Evolutionary conservation across 148 eudicot species (phyloP), one percentile per base, ranked within the genome.

Genomic region (Limonium bicolor): DNA sequence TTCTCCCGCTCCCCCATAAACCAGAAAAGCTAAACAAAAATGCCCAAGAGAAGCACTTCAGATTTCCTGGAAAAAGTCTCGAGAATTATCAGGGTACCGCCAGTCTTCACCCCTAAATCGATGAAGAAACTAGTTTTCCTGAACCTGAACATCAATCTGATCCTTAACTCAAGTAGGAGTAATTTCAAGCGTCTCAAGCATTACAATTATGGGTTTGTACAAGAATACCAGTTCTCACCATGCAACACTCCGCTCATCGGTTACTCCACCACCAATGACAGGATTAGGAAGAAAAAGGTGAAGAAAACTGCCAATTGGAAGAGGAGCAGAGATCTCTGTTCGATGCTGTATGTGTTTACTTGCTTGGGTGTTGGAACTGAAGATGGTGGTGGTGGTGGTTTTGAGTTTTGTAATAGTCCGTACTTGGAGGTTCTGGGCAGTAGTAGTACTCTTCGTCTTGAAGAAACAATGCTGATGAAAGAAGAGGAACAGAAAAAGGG

Each of bases 151-250:
- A 45, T 50, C 31, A 34, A 58, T n/a, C n/a, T n/a, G n/a, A n/a
- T n/a, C 34, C 59, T 46, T 46, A 72, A 59, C 20, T 53, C 67
- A 28, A 56, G 31, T 21, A 23, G 10, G 19, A 64, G 46, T 49
- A 62, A 54, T 25, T 27, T 58, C 36, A 58, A 51, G 33, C 59
- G 22, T 6, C 53, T 35, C n/a, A 46, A 44, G 36, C 67, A 65
- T 41, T 54, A 50, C 31, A 62, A 46, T 12, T 47, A 58, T 43
- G 60, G 51, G 49, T 72, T 58, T 19, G n/a, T 63, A 43, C 61
- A 56, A 36, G 77, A 63, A 24, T 68, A 62, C 33, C 59, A 68
- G 37, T 69, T 65, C 25, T 62, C 74, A 35, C 66, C 72, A 26
- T 71, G 69, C 14, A 66, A 32, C 48, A 59, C 66, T 15, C 77